These are phyloP conservation scores for Trichophyton schoenleinii DNA, from an alignment of 2,329 filamentous ascomycete genomes.

Conservation along the genomic window DNA sequence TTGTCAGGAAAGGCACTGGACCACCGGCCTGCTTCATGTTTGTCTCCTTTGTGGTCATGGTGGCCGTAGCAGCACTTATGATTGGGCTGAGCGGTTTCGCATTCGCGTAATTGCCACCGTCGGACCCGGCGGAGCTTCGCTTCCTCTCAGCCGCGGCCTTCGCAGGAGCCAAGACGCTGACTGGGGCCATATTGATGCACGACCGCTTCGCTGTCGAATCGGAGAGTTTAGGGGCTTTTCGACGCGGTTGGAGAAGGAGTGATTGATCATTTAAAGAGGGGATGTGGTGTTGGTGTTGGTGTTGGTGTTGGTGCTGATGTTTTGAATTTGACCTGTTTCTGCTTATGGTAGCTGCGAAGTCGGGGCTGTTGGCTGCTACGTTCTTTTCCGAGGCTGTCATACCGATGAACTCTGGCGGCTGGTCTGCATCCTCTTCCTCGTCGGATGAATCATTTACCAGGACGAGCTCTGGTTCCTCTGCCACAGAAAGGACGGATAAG, in stretches of 20 bases:
- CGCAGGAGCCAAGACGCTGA: not conserved
- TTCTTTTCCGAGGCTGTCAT: conserved; percentile 31
- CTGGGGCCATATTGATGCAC: not conserved
- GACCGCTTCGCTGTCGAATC: not conserved
- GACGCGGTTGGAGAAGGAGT: not conserved
- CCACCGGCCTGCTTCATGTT: not conserved
- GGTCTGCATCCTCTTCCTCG: conserved; percentile 14
- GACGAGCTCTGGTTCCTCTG: conserved; percentile 23
- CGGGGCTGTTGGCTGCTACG: conserved; percentile 26
- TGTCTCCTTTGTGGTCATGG: not conserved
- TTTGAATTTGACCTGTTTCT: conserved; percentile 5
- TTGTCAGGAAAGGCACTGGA: not conserved
- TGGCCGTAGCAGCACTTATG: not conserved
- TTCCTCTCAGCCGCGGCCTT: not conserved
- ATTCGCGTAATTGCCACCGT: not conserved
- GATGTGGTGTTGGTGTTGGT: not conserved
- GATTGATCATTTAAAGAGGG: not conserved
- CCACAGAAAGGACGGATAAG: conserved; percentile 29
- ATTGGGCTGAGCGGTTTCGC: not conserved
- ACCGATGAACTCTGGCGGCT: conserved; percentile 7
- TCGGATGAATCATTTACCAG: conserved; percentile 21
- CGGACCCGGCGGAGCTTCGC: not conserved
- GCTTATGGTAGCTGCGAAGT: not conserved
- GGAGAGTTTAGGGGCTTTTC: conserved; percentile 11
- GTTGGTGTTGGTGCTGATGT: not conserved